These are phyloP conservation scores for Ceratocystis cacaofunesta DNA, from an alignment of 2,329 filamentous ascomycete species.

Conservation along the genomic window DNA sequence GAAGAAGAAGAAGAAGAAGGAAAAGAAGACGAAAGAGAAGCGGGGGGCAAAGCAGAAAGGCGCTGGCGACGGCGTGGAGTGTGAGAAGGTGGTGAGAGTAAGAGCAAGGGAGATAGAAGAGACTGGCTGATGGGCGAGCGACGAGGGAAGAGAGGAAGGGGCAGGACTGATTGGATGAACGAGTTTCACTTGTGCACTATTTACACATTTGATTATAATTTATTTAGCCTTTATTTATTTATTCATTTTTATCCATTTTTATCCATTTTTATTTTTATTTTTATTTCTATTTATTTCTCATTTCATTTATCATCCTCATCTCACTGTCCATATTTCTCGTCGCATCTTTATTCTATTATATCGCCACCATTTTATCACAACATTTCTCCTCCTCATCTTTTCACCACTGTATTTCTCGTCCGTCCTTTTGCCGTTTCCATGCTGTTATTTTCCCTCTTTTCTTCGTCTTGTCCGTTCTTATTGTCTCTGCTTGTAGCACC, in stretches of 20 bases:
- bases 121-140: background rate
- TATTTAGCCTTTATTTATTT: background rate
- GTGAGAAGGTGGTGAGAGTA: background rate
- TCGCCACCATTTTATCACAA: background rate
- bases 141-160: background rate
- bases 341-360: background rate
- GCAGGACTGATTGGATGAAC: background rate
- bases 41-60: background rate
- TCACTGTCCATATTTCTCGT: background rate
- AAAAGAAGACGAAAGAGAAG: background rate
- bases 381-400: background rate
- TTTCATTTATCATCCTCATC: background rate
- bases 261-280: background rate
- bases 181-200: slow-evolving; percentile 1
- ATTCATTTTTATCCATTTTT: background rate
- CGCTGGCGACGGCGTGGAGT: background rate
- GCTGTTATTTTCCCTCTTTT: background rate
- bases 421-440: background rate
- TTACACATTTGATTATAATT: background rate
- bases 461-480: background rate
- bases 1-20: background rate
- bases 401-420: background rate
- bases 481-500: slow-evolving; percentile 3
- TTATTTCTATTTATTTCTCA: background rate
- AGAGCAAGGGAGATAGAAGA: too few species aligned